Evolutionary conservation across 208 protist species (phyloP).

Genomic region (Acanthamoeba lenticulata): DNA sequence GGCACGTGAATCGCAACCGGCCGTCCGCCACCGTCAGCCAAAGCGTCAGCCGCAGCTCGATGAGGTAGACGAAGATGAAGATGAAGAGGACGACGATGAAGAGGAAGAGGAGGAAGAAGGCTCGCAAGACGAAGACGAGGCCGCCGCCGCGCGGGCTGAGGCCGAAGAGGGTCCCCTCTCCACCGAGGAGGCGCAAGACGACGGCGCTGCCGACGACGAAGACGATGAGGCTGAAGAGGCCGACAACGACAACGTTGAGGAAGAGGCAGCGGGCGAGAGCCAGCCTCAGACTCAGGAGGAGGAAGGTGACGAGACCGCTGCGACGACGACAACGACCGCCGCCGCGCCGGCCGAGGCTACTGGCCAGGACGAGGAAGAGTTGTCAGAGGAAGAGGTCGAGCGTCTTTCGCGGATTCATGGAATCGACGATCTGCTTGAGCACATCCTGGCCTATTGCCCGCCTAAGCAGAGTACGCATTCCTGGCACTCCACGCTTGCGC

Average conservation of each 20-base stretch:
- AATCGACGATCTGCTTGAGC: not conserved
- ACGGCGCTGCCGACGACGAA: not conserved
- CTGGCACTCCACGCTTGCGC: not conserved
- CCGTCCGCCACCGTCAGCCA: not conserved
- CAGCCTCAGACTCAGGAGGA: not conserved
- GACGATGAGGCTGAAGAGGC: not conserved
- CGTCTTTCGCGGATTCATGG: not conserved
- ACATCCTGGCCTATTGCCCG: not conserved
- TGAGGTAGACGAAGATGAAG: conserved; percentile 57
- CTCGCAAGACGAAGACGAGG: not conserved
- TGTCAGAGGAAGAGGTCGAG: conserved; percentile 30
- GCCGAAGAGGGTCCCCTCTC: not conserved
- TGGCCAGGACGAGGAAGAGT: conserved; percentile 55
- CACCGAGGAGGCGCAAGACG: conserved; percentile 13
- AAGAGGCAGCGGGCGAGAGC: too few species aligned
- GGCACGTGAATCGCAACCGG: not conserved
- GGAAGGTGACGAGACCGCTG: not conserved
- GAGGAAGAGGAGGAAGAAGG: not conserved
- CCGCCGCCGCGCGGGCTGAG: not conserved
- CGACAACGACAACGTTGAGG: not conserved
- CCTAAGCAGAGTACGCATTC: conserved; percentile 1
- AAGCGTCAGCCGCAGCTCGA: not conserved
- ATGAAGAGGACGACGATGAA: not conserved
- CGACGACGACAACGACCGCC: not conserved
- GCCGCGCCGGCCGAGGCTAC: not conserved